Base-by-base conservation (phyloP, 768 basidiomycete genomes). In the Boletus fagicola region DNA sequence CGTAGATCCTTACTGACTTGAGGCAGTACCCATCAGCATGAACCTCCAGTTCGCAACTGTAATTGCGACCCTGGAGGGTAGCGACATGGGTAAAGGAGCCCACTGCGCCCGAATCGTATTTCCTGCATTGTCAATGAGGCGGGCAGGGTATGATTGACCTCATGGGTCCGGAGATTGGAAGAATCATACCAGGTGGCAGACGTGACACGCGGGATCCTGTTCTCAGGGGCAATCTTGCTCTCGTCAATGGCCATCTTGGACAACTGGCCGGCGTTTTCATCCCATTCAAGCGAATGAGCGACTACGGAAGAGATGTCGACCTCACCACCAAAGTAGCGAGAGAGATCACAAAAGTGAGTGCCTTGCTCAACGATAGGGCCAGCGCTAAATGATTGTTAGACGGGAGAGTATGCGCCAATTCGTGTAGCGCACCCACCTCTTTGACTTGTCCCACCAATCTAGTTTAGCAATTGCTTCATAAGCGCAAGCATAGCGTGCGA, bases 311-410 rank as follows among this genome's bases (percentile, higher is more conserved):
- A 76, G 59, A 95, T 85, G 68, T 97, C 92, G 56, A 97, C 92
- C 62, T 96, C 92, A 16, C 96, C 96, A 51, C 95, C 96, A 68
- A 98, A 98, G 79, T 96, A 96, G 63, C 96, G 88, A 40, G 94
- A 97, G 44, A 97, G 82, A 76, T 98, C 94, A 65, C 92, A 94
- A 77, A 98, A 96, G 77, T 98, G 96, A 15, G 96, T 98, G 47
- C 92, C 95, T 76, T 94, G 90, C 72, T 94, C 93, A 61, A 95
- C 77, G 64, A 94, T 80, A 5, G 92, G 91, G 20, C 91, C 91
- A 53, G 83, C 87, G 68, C 90, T 62, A 18, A n/a, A 56, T 8
- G 48, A 61, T 26, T 38, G 60, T 60, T 31, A 56, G 24, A 51
- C 22, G 48, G 12, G 46, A 52, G 49, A 36, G 30, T 26, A 26